Conservation (phyloP, 129 eudicot species). For the Calendula officinalis region DNA sequence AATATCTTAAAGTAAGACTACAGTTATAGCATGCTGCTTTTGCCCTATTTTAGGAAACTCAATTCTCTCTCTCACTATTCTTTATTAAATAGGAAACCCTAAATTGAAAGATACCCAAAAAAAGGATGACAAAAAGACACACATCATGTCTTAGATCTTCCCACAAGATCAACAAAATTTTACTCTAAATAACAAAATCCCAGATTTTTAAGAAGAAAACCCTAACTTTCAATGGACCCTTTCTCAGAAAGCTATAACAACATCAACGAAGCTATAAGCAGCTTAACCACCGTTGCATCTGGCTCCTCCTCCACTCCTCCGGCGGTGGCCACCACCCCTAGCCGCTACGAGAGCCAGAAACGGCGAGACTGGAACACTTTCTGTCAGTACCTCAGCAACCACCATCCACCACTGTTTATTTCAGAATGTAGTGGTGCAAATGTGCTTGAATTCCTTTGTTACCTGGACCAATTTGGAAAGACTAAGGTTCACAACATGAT, state of each 20-base stretch:
- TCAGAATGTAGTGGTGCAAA: slow-evolving; percentile 76
- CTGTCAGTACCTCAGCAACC: slow-evolving; percentile 73
- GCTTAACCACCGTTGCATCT: slow-evolving; percentile 20
- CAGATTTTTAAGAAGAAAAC: slow-evolving; percentile 10
- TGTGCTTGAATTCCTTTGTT: slow-evolving; percentile 75
- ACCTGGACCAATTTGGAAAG: slow-evolving; percentile 84
- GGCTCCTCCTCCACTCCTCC: slow-evolving; percentile 34
- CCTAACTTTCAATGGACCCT: slow-evolving; percentile 35
- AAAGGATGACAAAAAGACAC: slow-evolving; percentile 18
- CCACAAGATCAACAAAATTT: slow-evolving; percentile 19
- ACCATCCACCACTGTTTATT: slow-evolving; percentile 69
- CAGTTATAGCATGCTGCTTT: slow-evolving; percentile 8
- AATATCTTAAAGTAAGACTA: slow-evolving; percentile 14
- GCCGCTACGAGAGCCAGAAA: slow-evolving; percentile 87
- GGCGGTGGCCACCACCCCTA: slow-evolving; percentile 29
- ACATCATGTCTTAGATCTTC: slow-evolving; percentile 25
- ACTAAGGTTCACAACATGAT: slow-evolving; percentile 71
- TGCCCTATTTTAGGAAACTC: slow-evolving; percentile 21
- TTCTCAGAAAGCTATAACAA: slow-evolving; percentile 6
- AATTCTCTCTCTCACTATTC: slow-evolving; percentile 14
- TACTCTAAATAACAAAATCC: slow-evolving; percentile 2
- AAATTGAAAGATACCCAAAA: slow-evolving; percentile 13
- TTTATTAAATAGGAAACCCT: slow-evolving; percentile 32
- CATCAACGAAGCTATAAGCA: slow-evolving; percentile 12
- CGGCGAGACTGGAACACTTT: slow-evolving; percentile 92